phyloP scores from a whole-genome alignment of 768 basidiomycete species.

The Boletus subcaerulescens region DNA sequence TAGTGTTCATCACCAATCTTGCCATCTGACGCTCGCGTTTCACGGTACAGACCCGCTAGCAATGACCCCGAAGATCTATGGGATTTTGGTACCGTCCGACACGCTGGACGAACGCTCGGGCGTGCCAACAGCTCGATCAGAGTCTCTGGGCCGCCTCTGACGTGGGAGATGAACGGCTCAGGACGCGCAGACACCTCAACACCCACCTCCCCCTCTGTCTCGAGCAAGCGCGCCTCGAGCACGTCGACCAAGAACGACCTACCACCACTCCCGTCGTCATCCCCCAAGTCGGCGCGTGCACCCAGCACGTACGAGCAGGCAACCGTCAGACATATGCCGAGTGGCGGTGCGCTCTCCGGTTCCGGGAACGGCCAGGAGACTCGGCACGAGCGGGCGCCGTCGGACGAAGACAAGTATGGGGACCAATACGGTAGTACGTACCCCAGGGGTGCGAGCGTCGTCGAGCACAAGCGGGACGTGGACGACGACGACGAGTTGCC shows the following conservation, averaged over 20 bases:
- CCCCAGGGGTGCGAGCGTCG: conserved; percentile 42
- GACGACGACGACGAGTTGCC: conserved; percentile 53
- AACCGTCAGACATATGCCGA: conserved; percentile 61
- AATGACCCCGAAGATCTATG: conserved; percentile 82
- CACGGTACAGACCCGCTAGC: conserved; percentile 42
- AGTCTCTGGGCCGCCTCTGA: conserved; percentile 64
- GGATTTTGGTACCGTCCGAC: conserved; percentile 97
- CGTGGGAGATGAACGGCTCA: conserved; percentile 75
- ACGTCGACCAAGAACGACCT: conserved; percentile 59
- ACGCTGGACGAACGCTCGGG: conserved; percentile 70
- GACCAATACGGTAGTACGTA: conserved; percentile 54
- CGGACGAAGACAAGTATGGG: conserved; percentile 67
- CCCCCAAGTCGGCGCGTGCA: conserved; percentile 33
- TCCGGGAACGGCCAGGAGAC: conserved; percentile 27
- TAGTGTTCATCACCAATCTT: background rate
- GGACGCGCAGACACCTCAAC: conserved; percentile 39
- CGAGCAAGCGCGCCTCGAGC: conserved; percentile 30
- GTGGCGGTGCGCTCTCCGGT: conserved; percentile 15
- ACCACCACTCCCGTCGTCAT: conserved; percentile 53
- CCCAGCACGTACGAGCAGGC: conserved; percentile 53
- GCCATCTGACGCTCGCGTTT: background rate
- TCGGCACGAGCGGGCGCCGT: conserved; percentile 43
- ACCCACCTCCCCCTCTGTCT: conserved; percentile 26
- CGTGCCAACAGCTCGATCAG: conserved; percentile 53
- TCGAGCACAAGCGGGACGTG: conserved; percentile 34